Conservation (phyloP, 2,329 filamentous ascomycete species). For the Alternaria infectoria region DNA sequence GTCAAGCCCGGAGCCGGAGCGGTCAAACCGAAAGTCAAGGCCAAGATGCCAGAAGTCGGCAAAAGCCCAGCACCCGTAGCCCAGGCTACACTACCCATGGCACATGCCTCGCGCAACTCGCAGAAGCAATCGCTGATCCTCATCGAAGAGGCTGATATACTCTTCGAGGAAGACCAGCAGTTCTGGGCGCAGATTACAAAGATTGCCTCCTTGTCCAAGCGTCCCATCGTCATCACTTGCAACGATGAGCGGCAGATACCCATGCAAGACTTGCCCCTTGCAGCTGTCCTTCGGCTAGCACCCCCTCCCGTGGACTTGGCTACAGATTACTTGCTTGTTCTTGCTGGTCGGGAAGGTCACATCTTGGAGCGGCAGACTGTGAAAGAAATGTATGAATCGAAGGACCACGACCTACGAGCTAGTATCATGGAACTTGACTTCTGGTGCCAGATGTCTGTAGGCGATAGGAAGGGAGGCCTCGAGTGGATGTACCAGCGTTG, state of each 20-base stretch:
- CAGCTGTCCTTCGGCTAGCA: constrained; percentile 81
- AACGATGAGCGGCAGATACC: constrained; percentile 88
- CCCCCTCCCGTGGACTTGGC: constrained; percentile 71
- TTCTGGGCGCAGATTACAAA: constrained; percentile 86
- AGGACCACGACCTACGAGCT: constrained; percentile 76
- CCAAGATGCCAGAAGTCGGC: constrained; percentile 16
- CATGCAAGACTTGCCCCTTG: constrained; percentile 73
- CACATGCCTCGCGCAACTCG: constrained; percentile 41
- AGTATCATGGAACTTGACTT: constrained; percentile 86
- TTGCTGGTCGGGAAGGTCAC: constrained; percentile 91
- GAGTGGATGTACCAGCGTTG: constrained; percentile 87
- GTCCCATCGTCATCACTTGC: constrained; percentile 94
- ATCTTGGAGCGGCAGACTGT: constrained; percentile 72
- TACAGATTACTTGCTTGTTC: constrained; percentile 78
- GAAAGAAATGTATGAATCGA: constrained; percentile 71
- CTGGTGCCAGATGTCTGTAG: constrained; percentile 96
- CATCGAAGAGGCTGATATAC: constrained; percentile 88
- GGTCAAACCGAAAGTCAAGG: constrained; percentile 24
- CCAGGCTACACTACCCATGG: constrained; percentile 30
- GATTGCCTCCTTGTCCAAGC: constrained; percentile 82
- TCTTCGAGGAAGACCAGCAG: constrained; percentile 94
- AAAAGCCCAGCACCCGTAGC: constrained; percentile 20
- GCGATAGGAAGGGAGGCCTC: constrained; percentile 83
- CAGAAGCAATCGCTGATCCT: constrained; percentile 96
- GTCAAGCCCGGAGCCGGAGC: constrained; percentile 31